Base-by-base conservation (phyloP, 345 rosid genomes). In the Brassica incana region DNA sequence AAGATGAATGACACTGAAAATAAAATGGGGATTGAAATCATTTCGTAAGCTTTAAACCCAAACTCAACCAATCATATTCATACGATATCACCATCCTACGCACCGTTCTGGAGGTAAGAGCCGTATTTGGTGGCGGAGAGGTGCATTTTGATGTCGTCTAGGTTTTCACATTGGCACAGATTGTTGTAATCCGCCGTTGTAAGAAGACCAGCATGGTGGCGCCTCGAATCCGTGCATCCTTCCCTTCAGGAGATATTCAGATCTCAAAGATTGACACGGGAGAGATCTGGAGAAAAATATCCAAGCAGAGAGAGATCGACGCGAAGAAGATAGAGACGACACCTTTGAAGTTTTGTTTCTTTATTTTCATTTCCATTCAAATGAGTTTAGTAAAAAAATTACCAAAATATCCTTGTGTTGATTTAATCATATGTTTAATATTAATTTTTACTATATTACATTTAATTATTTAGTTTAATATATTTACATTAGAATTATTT, bases 71-170 rank as follows among this genome's bases (percentile, higher is more conserved):
- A 20, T 20, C 18, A 11, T 30, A 64, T 33, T 15, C 45, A 30
- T 25, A 20, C 48, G 38, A 7, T 18, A 18, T 18, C 18, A 18
- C 18, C 18, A 18, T 18, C 18, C 18, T 18, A 40, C 81, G 74
- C 61, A 95, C 99, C 98, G 65, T 95, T 95, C 67, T 95, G 99
- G 63, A 95, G 98, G 60, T 93, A 95, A 20, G 98, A 87, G 5
- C 97, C 97, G 85, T 95, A 93, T 84, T 93, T 97, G 84, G 98
- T 93, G 73, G 99, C 97, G 67, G 99, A 93, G 85, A 95, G 99
- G 76, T 93, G 99, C 99, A 95, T 95, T 90, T 95, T 95, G 87
- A 95, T 85, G 86, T 95, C 99, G 8, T 95, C 99, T 0, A 95
- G 92, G 75, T 97, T 84, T 50, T 95, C 99, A 72, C 99, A 95